phyloP scores from a whole-genome alignment of 2,329 filamentous ascomycete genomes.

The Orbilia quercus region DNA sequence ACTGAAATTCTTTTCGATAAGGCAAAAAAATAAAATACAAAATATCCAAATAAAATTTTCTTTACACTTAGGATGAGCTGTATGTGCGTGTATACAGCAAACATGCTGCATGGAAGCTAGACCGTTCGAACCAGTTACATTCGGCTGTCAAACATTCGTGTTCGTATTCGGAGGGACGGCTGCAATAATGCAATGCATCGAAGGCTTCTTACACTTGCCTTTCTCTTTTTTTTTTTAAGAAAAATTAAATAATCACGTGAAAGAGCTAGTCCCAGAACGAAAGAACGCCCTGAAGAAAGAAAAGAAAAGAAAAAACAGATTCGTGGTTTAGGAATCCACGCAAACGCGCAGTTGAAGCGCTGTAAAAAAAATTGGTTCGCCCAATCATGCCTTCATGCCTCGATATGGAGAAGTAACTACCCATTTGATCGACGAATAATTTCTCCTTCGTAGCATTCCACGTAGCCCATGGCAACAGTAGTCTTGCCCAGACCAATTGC shows the following conservation, averaged over 20 bases:
- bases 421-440: neutral
- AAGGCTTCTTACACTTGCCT: conserved; percentile 5
- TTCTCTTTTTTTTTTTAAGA: neutral
- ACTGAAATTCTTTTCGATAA: conserved; percentile 17
- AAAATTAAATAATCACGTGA: neutral
- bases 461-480: conserved; percentile 6
- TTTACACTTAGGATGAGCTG: neutral
- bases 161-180: conserved; percentile 51
- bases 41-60: too few relatives aligned
- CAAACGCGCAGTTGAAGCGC: neutral
- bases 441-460: neutral
- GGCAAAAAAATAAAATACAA: neutral
- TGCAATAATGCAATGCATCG: conserved; percentile 38
- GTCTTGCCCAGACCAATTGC: too few relatives aligned
- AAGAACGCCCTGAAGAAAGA: neutral
- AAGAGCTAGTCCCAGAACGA: too few relatives aligned
- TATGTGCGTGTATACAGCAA: conserved; percentile 1
- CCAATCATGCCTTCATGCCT: conserved; percentile 5
- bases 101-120: conserved; percentile 5
- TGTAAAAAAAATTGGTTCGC: conserved; percentile 3
- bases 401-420: neutral
- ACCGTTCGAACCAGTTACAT: conserved; percentile 4
- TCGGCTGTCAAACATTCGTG: conserved; percentile 31
- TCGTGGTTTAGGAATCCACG: neutral
- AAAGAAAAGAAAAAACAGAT: neutral